Conservation (phyloP, 2,329 filamentous ascomycete species). For the Fusarium robinianum region DNA sequence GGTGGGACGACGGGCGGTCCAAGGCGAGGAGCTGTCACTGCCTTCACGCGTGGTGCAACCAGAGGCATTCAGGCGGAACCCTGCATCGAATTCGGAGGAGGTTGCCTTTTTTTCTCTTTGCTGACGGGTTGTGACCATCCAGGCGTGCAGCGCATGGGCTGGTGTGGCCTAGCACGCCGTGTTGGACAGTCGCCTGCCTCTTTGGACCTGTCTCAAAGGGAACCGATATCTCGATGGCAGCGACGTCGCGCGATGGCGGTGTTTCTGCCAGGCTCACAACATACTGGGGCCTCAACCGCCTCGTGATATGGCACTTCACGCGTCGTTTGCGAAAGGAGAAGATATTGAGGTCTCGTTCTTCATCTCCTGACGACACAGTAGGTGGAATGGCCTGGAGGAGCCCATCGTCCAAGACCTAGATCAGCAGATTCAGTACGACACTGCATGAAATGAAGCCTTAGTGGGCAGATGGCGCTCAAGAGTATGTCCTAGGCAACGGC, state of each 20-base stretch:
- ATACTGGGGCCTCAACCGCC: neutral
- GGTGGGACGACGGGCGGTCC: conserved; percentile 34
- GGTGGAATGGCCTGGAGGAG: neutral
- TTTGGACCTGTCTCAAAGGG: too few species aligned
- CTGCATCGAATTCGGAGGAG: conserved; percentile 37
- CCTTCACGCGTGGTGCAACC: conserved; percentile 29
- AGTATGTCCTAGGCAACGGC: conserved; percentile 5
- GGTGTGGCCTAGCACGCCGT: conserved; percentile 15
- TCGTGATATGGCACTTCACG: neutral
- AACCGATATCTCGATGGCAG: neutral
- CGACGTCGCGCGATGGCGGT: neutral
- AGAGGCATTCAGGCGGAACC: conserved; percentile 31
- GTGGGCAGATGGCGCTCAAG: conserved; percentile 1
- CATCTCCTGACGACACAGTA: neutral
- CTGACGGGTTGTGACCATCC: conserved; percentile 15
- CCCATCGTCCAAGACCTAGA: neutral
- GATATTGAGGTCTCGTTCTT: too few species aligned
- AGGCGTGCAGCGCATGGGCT: conserved; percentile 24
- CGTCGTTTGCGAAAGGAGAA: neutral
- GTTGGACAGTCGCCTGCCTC: conserved; percentile 17
- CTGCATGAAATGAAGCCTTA: conserved; percentile 6
- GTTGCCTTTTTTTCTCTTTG: conserved; percentile 28
- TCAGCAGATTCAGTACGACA: neutral
- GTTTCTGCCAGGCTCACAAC: neutral
- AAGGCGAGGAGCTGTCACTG: conserved; percentile 35